Evolutionary conservation across 1,284 basidiomycete species (phyloP), one percentile per base, ranked within the genome.

Genomic region (Ustilago crameri): DNA sequence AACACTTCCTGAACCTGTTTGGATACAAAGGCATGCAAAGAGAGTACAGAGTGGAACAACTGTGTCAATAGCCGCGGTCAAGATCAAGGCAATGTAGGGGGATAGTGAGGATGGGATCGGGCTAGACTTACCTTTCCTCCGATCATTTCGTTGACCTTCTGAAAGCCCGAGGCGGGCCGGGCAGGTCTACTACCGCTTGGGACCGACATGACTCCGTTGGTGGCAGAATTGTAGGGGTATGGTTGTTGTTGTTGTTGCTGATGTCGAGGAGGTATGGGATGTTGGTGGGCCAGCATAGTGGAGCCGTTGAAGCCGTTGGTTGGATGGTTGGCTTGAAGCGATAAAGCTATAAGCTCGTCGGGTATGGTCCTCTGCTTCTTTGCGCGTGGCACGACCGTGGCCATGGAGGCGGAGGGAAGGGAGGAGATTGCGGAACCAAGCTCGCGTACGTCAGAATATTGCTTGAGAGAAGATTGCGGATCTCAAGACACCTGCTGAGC

Each of bases 111-210:
- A 12, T 12, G 30, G 30, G 12, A 30, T 30, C 30, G 30, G 12
- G 50, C 9, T n/a, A 12, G 7, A 66, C 74, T 44, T 59, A 76
- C 75, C 61, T 78, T 78, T 34, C 76, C 76, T 17, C 51, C 72
- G 35, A 78, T 75, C 35, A 78, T 41, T 54, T 78, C 76, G 46
- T 75, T 76, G 22, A 78, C 76, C 38, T 59, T 72, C 24, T 71
- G 65, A 24, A 77, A 55, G 15, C 58, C 69, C 2, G 63, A 47
- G 15, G 59, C 58, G 42, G 59, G 55, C 14, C 40, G 58, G 3
- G 30, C 20, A 40, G 68, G 59, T 43, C 64, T 62, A 47, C 63
- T 67, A 30, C 63, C 53, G 37, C 64, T 61, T 42, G 64, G 49
- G 26, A 52, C 57, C 9, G 65, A 57, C 56, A 73, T 67, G 66